Evolutionary conservation across 345 rosid genomes (phyloP), one percentile per base, ranked within the genome.

Genomic region (Melaleuca quinquenervia): DNA sequence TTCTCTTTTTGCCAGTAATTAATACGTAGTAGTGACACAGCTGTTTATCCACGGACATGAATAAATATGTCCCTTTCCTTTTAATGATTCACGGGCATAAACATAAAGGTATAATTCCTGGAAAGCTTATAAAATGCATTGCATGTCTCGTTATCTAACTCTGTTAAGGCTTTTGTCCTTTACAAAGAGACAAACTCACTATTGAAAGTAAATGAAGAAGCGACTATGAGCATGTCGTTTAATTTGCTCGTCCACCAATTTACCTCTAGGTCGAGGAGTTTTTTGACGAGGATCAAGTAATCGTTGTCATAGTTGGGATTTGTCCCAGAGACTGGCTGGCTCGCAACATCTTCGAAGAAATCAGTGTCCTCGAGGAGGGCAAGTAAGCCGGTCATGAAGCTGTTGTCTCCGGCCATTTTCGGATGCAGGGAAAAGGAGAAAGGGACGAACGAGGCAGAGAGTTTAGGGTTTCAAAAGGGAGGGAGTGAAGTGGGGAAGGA

Each of bases 311-410:
- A n/a, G n/a, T n/a, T n/a, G n/a, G n/a, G n/a, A n/a, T n/a, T n/a
- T n/a, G 3, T 54, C 26, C 2, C 26, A 8, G 11, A 8, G 1
- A 4, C 2, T 41, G 1, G 26, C 5, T 21, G 1, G 5, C 6
- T 22, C 12, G 21, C 7, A 11, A 22, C 2, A 21, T 54, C 1
- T 8, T 22, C 21, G n/a, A 54, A 21, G 58, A 54, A 9, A 0
- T 54, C 3, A n/a, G 21, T 5, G 12, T 9, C 6, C 11, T 54
- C 0, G 58, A 54, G 58, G 58, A 54, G 58, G 26, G 1, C 5
- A 9, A 22, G 58, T 54, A 54, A 54, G 58, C n/a, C 21, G 58
- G n/a, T 21, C 58, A 54, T 1, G 58, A 54, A 54, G 58, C 12
- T 54, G 5, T 22, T 54, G 58, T 54, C 21, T 54, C 58, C n/a